Percentiles rank a stretch among this genome's conserved stretches.
Conservation (phyloP, 305 asterid genomes). For the Fraxinus xanthoxyloides region DNA sequence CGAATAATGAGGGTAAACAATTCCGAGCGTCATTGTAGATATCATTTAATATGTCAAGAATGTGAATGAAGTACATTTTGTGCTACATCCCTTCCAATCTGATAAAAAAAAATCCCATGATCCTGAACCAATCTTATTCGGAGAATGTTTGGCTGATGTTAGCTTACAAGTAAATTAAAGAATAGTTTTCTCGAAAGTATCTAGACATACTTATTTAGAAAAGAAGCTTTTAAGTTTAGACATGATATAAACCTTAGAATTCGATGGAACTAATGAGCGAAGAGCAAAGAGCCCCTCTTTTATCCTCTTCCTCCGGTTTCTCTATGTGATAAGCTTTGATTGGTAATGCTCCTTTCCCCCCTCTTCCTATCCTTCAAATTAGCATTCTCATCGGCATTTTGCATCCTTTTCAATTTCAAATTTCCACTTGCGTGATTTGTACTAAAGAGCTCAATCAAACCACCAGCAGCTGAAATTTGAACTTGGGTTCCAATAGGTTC, state of each 20-base stretch:
- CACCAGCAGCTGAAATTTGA: conserved; percentile 62
- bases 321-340: conserved; percentile 78
- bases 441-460: conserved; percentile 64
- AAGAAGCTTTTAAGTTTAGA: conserved; percentile 2
- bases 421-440: conserved; percentile 38
- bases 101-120: too few relatives aligned
- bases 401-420: conserved; percentile 23
- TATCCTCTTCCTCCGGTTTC: conserved; percentile 78
- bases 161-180: neutral
- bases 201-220: neutral
- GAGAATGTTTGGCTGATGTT: neutral
- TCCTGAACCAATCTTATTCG: too few relatives aligned
- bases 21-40: too few relatives aligned
- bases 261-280: conserved; percentile 81
- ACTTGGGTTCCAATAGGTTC: conserved; percentile 62
- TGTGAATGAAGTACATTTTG: too few relatives aligned
- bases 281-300: conserved; percentile 63
- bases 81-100: too few relatives aligned
- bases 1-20: too few relatives aligned
- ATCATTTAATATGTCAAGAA: neutral
- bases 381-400: conserved; percentile 12
- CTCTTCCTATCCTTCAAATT: conserved; percentile 26
- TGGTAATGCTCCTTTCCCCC: conserved; percentile 43
- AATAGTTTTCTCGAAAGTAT: neutral
- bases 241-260: conserved; percentile 56